Evolutionary conservation across 2,329 filamentous ascomycete genomes (phyloP).

Genomic region (Colletotrichum navitas): DNA sequence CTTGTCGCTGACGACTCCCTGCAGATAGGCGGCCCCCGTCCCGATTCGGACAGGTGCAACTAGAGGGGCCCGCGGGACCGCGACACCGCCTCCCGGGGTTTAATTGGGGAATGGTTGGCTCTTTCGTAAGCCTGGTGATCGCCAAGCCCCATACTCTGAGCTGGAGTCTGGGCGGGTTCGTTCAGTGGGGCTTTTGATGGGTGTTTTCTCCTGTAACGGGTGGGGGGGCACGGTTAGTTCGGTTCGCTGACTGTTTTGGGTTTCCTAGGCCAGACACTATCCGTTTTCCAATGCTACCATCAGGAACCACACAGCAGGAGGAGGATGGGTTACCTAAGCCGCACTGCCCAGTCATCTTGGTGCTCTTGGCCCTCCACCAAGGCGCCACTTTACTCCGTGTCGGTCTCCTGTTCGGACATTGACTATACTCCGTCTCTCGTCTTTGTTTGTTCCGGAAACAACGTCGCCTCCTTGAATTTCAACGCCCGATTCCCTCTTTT

Average conservation of each 20-base stretch:
- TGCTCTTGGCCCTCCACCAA: slow-evolving; percentile 30
- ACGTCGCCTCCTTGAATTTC: slow-evolving; percentile 26
- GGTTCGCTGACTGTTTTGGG: slow-evolving; percentile 33
- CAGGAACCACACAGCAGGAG: neutral
- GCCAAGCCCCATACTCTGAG: slow-evolving; percentile 36
- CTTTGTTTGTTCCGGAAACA: slow-evolving; percentile 39
- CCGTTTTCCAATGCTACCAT: slow-evolving; percentile 24
- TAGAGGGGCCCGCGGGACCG: slow-evolving; percentile 5
- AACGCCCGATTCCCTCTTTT: neutral
- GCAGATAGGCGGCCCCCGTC: slow-evolving; percentile 3
- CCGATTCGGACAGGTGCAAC: slow-evolving; percentile 31
- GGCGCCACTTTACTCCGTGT: slow-evolving; percentile 38
- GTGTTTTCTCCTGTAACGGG: slow-evolving; percentile 17
- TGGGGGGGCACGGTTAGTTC: slow-evolving; percentile 35
- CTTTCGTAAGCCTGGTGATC: slow-evolving; percentile 33
- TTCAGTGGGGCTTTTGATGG: slow-evolving; percentile 25
- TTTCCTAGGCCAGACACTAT: slow-evolving; percentile 38
- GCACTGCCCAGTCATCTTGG: slow-evolving; percentile 36
- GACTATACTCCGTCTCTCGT: slow-evolving; percentile 19
- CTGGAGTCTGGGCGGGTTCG: slow-evolving; percentile 29
- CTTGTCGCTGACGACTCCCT: slow-evolving; percentile 35
- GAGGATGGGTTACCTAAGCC: slow-evolving; percentile 33
- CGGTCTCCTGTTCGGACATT: slow-evolving; percentile 31
- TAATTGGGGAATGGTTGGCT: slow-evolving; percentile 28
- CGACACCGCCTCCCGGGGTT: slow-evolving; percentile 21